These are phyloP conservation scores for Coemansia sp. DNA, from an alignment of 192 early-diverging fungal species.

Conservation along the genomic window DNA sequence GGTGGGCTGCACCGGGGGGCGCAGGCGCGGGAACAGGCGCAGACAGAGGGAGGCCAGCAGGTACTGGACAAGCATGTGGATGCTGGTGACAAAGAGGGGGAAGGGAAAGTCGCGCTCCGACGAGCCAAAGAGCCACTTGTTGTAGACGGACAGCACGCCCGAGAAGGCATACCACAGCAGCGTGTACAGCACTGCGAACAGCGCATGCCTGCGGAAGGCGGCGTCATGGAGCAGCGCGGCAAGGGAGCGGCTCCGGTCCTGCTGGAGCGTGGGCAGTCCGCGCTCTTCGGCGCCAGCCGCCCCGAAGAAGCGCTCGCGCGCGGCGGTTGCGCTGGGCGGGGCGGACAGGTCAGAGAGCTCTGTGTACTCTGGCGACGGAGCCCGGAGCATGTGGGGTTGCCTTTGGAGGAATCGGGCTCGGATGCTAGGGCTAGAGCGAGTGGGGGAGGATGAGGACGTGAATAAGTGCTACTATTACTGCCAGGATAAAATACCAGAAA, in stretches of 20 bases:
- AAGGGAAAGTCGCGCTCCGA: conserved; percentile 80
- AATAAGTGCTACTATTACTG: too few relatives aligned
- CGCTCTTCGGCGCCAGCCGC: not conserved
- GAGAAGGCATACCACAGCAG: conserved; percentile 66
- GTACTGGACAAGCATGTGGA: conserved; percentile 88
- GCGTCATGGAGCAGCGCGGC: conserved; percentile 21
- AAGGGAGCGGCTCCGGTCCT: conserved; percentile 1
- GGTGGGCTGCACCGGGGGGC: conserved; percentile 60
- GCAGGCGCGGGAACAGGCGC: conserved; percentile 60
- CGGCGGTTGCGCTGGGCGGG: conserved; percentile 3
- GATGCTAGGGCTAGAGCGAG: not conserved
- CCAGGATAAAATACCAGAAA: too few relatives aligned
- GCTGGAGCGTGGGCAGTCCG: not conserved
- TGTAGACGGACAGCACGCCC: conserved; percentile 79
- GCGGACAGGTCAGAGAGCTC: conserved; percentile 37
- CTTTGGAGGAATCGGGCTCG: not conserved
- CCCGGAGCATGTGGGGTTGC: conserved; percentile 9
- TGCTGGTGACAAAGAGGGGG: conserved; percentile 81
- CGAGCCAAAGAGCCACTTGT: conserved; percentile 91
- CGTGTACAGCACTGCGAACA: conserved; percentile 49
- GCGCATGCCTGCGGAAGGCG: conserved; percentile 30
- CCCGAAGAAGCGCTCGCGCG: conserved; percentile 13
- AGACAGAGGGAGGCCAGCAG: conserved; percentile 58
- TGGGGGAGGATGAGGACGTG: too few relatives aligned
- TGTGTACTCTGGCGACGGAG: conserved; percentile 37